phyloP scores from a whole-genome alignment of 176 grass and related monocot genomes.

The Pontederia crassipes region DNA sequence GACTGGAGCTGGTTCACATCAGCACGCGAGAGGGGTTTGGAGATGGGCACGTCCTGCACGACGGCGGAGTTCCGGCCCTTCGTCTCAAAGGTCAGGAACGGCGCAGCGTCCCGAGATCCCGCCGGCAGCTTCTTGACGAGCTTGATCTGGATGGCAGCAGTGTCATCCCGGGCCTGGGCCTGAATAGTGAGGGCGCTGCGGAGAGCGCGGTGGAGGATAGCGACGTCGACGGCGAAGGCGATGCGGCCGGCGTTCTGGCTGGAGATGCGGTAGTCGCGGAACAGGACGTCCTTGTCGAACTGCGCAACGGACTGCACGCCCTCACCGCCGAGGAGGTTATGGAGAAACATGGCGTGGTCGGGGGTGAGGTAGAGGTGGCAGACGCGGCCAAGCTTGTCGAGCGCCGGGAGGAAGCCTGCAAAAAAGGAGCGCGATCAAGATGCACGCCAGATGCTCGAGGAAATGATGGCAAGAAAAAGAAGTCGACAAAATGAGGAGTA shows the following conservation, averaged over 20 bases:
- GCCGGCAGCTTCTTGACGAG: constrained; percentile 81
- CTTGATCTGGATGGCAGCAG: constrained; percentile 68
- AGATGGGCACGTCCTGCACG: constrained; percentile 96
- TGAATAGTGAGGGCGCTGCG: constrained; percentile 79
- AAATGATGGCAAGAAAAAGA: constrained; percentile 12
- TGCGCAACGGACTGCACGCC: constrained; percentile 79
- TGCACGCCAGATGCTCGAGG: constrained; percentile 39
- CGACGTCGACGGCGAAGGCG: constrained; percentile 62
- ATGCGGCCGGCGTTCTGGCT: constrained; percentile 57
- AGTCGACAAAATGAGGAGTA: background rate
- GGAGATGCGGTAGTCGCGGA: constrained; percentile 79
- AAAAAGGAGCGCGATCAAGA: background rate
- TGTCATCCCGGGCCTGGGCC: constrained; percentile 37
- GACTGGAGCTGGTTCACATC: constrained; percentile 59
- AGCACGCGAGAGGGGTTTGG: constrained; percentile 59
- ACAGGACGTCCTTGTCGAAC: constrained; percentile 82
- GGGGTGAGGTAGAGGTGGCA: constrained; percentile 75
- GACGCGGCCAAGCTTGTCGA: constrained; percentile 74
- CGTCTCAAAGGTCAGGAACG: constrained; percentile 89
- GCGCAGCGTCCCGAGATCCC: constrained; percentile 36
- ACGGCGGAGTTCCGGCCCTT: constrained; percentile 75
- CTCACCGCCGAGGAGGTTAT: constrained; percentile 64
- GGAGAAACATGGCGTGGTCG: constrained; percentile 77
- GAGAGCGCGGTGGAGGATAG: constrained; percentile 79
- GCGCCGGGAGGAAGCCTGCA: constrained; percentile 67